Evolutionary conservation across 106 monocot species (phyloP).

Genomic region (Allium cepa): DNA sequence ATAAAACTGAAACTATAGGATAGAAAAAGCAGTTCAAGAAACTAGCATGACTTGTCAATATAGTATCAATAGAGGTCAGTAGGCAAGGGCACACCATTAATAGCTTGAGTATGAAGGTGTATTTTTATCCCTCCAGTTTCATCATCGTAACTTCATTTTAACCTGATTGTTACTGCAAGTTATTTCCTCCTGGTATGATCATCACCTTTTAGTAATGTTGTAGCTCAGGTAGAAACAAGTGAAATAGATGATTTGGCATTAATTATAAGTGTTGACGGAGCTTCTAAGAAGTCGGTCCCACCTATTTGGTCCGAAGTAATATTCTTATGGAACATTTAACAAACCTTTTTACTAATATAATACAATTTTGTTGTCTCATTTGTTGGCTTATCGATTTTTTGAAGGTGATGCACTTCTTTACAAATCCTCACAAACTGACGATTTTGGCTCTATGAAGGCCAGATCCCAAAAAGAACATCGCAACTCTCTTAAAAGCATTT

Average conservation of each 20-base stretch:
- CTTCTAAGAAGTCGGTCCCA: slow-evolving; percentile 47
- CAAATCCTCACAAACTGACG: slow-evolving; percentile 98
- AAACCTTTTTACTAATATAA: too few relatives aligned
- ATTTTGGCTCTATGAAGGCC: slow-evolving; percentile 86
- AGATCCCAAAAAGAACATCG: slow-evolving; percentile 96
- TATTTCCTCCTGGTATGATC: slow-evolving; percentile 97
- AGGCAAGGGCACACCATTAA: too few relatives aligned
- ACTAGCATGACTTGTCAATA: too few relatives aligned
- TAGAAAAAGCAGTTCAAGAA: too few relatives aligned
- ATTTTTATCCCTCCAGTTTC: too few relatives aligned
- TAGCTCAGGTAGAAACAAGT: slow-evolving; percentile 50
- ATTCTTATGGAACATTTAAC: neutral
- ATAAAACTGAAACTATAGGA: too few relatives aligned
- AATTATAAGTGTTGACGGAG: slow-evolving; percentile 30
- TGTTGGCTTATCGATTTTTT: neutral
- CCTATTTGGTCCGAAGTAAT: slow-evolving; percentile 34
- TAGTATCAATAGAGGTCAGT: too few relatives aligned
- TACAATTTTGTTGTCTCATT: too few relatives aligned
- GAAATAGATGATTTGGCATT: slow-evolving; percentile 51
- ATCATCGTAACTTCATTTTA: too few relatives aligned
- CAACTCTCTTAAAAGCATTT: slow-evolving; percentile 91
- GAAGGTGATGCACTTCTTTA: slow-evolving; percentile 79
- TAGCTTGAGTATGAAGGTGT: too few relatives aligned
- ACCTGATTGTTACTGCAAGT: slow-evolving; percentile 32
- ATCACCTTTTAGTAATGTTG: slow-evolving; percentile 92